Percentiles rank a stretch among this genome's conserved stretches.
Conservation (phyloP, 148 eudicot species). For the Pharnaceum exiguum region DNA sequence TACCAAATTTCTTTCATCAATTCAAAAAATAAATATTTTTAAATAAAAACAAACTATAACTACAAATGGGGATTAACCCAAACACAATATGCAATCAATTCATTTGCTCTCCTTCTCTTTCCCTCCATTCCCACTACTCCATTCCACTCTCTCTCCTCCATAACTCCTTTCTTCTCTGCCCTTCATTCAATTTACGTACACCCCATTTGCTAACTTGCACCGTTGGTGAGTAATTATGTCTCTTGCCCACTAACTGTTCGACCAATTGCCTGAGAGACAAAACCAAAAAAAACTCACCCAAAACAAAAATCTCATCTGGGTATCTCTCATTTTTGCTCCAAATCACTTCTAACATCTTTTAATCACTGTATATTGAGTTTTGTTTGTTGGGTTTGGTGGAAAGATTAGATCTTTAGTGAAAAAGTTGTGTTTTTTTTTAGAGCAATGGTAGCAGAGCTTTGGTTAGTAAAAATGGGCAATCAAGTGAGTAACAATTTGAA, state of each 20-base stretch:
- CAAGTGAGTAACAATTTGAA: slow-evolving; percentile 74
- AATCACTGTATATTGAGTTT: not conserved
- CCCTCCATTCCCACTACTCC: slow-evolving; percentile 19
- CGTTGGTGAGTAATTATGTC: not conserved
- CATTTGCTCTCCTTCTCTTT: slow-evolving; percentile 1
- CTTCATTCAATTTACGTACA: slow-evolving; percentile 16
- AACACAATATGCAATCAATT: slow-evolving; percentile 20
- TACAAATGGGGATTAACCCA: slow-evolving; percentile 12
- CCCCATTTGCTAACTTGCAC: slow-evolving; percentile 14
- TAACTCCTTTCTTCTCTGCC: slow-evolving; percentile 12
- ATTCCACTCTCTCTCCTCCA: slow-evolving; percentile 25
- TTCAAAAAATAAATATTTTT: too few species aligned
- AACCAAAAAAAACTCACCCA: not conserved
- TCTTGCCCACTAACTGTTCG: slow-evolving; percentile 10
- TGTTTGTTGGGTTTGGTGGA: too few species aligned
- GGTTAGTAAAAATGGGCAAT: slow-evolving; percentile 71
- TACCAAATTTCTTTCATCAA: too few species aligned
- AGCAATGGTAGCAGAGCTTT: slow-evolving; percentile 88
- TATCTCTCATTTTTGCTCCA: slow-evolving; percentile 5
- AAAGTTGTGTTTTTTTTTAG: not conserved
- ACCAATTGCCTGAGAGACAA: slow-evolving; percentile 20
- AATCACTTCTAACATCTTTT: not conserved
- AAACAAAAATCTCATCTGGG: slow-evolving; percentile 9
- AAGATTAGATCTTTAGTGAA: too few species aligned
- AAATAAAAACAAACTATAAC: not conserved